Evolutionary conservation across 1,139 yeast genomes (phyloP), one percentile per base, ranked within the genome.

Genomic region (Magnusiomyces magnusii): DNA sequence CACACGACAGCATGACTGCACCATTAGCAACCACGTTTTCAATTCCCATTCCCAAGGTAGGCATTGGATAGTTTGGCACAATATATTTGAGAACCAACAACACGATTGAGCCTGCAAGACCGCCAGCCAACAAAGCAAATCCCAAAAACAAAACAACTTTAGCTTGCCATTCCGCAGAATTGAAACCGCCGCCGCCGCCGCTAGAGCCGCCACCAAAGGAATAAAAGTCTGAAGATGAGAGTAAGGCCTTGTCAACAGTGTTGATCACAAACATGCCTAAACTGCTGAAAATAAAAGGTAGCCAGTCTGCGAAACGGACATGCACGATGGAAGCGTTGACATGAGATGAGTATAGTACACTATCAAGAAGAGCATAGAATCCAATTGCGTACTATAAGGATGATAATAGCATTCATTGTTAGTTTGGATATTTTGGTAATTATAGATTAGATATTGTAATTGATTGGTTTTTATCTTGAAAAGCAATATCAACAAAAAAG

Each of bases 11-110:
- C 90, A 92, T 87, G 47, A 93, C 83, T 63, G 87, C 78, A 3
- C 83, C 82, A 69, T 93, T 91, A 59, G 92, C 84, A 28, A 87
- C 80, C 55, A 93, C 91, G 71, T 93, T 93, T 62, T 90, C 85
- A 31, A 91, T 82, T 19, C 99, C 99, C 97, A 93, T 92, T 3
- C 95, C 93, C 60, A 92, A 79, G 0, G 97, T 91, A 50, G 98
- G 97, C 78, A 86, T 85, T 28, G 80, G 76, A 71, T 82, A 88
- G 65, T 87, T 87, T 64, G 90, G 89, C 67, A 90, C 78, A 62
- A 92, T 74, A 71, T 88, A 93, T 72, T 93, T 89, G 67, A 93
- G 78, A 53, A 92, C 87, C 64, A 93, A 78, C 21, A 93, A 93
- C 71, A 91, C 91, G 66, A 93, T 82, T 7, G 95, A 85, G 1